Evolutionary conservation across 441 rosid species (phyloP).

Genomic region (Raphanus hybrid): DNA sequence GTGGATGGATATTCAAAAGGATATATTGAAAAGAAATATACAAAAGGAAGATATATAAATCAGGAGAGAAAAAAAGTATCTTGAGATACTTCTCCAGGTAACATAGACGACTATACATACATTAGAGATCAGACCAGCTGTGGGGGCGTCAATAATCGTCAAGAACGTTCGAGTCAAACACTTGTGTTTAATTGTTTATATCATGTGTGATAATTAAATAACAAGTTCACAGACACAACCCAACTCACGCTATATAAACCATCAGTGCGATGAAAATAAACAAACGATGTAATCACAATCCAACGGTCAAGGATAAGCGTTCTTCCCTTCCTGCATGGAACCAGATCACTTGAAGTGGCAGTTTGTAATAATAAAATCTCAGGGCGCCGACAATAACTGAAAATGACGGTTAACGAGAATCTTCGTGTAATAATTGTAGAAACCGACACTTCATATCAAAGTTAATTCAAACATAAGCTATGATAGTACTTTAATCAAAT

Average conservation of each 20-base stretch:
- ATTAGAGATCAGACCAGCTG: background rate
- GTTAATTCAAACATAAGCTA: conserved; percentile 45
- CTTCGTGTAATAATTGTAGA: conserved; percentile 40
- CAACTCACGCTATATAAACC: background rate
- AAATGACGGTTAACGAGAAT: conserved; percentile 47
- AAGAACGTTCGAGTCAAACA: conserved; percentile 28
- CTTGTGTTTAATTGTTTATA: background rate
- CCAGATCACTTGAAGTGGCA: conserved; percentile 29
- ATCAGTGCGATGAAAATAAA: conserved; percentile 13
- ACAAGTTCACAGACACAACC: background rate
- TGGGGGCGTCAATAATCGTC: conserved; percentile 10
- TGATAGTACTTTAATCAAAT: conserved; percentile 25
- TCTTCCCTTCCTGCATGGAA: conserved; percentile 6
- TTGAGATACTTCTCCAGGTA: conserved; percentile 1
- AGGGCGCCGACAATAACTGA: conserved; percentile 45
- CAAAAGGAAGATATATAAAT: background rate
- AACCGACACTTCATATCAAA: conserved; percentile 47
- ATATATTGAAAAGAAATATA: background rate
- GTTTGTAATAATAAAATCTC: conserved; percentile 29
- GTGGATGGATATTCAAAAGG: background rate
- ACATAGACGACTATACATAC: background rate
- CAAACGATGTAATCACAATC: background rate
- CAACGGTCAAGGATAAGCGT: conserved; percentile 14
- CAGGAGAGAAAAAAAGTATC: background rate
- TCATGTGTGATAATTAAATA: conserved; percentile 12